Evolutionary conservation across 2,329 filamentous ascomycete genomes (phyloP).

Genomic region (Diaporthe destruens): DNA sequence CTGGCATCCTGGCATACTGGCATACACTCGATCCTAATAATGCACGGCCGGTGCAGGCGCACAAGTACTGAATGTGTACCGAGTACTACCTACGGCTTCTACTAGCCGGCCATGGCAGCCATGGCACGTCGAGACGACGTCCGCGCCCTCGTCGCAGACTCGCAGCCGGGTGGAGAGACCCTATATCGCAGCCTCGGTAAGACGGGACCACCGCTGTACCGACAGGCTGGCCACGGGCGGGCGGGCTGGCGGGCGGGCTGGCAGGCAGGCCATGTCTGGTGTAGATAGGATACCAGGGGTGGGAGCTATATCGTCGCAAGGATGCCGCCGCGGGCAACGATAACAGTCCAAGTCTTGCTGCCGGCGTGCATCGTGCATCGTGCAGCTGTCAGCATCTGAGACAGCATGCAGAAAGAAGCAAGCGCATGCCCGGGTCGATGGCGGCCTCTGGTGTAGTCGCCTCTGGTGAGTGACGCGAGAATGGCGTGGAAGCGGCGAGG

Average conservation of each 20-base stretch:
- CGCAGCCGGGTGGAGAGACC: conserved; percentile 38
- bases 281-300: conserved; percentile 4
- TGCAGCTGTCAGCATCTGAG: conserved; percentile 10
- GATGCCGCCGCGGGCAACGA: background rate
- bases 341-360: background rate
- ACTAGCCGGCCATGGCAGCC: conserved; percentile 30
- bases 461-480: background rate
- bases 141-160: conserved; percentile 38
- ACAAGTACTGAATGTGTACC: conserved; percentile 12
- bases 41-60: conserved; percentile 11
- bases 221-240: conserved; percentile 6
- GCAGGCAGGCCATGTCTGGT: no score
- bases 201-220: conserved; percentile 10
- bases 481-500: background rate
- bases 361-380: background rate
- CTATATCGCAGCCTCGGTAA: conserved; percentile 38
- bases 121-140: conserved; percentile 33
- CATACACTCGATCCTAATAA: no score
- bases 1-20: background rate
- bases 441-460: background rate
- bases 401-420: background rate
- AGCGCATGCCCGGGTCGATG: background rate
- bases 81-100: no score
- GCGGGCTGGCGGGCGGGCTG: no score
- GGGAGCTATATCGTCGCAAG: conserved; percentile 1